Conservation (phyloP, 2,329 filamentous ascomycete species). For the Nigrospora osmanthi region DNA sequence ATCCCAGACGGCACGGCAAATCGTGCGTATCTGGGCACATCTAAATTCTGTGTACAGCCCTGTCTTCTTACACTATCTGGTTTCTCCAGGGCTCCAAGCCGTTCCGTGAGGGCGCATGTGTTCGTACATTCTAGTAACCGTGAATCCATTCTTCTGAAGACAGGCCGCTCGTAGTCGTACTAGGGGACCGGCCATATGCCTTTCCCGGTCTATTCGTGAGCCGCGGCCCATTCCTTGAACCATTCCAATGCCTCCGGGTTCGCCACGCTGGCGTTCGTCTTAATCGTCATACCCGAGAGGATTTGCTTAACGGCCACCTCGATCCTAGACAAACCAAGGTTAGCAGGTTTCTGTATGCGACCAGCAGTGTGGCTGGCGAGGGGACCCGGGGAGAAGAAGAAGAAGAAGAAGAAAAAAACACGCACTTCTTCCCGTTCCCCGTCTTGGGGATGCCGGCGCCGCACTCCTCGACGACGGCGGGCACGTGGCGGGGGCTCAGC, state of each 20-base stretch:
- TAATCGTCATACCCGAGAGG: conserved; percentile 76
- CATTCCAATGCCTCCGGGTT: conserved; percentile 84
- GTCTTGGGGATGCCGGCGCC: conserved; percentile 80
- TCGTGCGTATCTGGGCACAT: too few relatives aligned
- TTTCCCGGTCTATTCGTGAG: conserved; percentile 24
- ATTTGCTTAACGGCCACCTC: conserved; percentile 97
- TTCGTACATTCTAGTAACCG: too few relatives aligned
- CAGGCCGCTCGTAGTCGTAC: too few relatives aligned
- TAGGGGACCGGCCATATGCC: too few relatives aligned
- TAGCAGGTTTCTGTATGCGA: background rate
- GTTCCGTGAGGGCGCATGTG: too few relatives aligned
- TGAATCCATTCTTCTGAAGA: too few relatives aligned
- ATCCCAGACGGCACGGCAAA: too few relatives aligned
- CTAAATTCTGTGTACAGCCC: too few relatives aligned
- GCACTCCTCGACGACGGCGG: conserved; percentile 72
- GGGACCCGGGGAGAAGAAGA: too few relatives aligned
- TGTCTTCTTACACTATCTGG: too few relatives aligned
- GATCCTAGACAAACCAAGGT: conserved; percentile 46
- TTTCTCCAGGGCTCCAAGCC: too few relatives aligned
- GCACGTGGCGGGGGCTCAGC: conserved; percentile 84
- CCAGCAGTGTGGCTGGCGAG: too few relatives aligned
- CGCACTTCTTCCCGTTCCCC: conserved; percentile 89
- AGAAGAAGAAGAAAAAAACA: conserved; percentile 10
- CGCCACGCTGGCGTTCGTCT: conserved; percentile 87
- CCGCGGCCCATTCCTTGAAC: conserved; percentile 71